Evolutionary conservation across 1,284 basidiomycete genomes (phyloP).

Genomic region (Wallemia ichthyophaga): DNA sequence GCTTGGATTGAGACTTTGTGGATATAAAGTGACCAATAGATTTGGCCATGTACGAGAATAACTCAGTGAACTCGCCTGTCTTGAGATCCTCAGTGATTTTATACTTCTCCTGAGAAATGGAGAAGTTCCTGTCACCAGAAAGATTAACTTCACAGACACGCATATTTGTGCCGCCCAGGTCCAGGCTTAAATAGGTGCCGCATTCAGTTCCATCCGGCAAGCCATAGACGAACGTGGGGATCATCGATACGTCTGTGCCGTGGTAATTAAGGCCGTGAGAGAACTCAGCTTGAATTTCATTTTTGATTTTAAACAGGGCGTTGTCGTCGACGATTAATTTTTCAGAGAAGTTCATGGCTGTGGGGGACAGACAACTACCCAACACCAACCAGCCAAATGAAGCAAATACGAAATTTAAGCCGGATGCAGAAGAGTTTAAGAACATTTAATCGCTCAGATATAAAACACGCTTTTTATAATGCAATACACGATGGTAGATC

Average conservation of each 20-base stretch:
- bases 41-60: conserved; percentile 88
- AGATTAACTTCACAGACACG: conserved; percentile 79
- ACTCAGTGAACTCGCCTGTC: conserved; percentile 45
- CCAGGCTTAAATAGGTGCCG: conserved; percentile 74
- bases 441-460: not conserved
- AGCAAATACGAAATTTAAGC: too few species aligned
- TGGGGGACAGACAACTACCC: too few species aligned
- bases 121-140: conserved; percentile 63
- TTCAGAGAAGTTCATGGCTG: not conserved
- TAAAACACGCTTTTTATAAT: not conserved
- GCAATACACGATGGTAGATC: not conserved
- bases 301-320: not conserved
- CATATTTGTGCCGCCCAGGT: conserved; percentile 81
- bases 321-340: not conserved
- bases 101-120: conserved; percentile 72
- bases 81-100: conserved; percentile 68
- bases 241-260: not conserved
- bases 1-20: conserved; percentile 3
- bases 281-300: not conserved
- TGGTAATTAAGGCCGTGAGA: not conserved
- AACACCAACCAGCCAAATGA: too few species aligned
- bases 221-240: conserved; percentile 1
- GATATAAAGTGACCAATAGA: conserved; percentile 69
- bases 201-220: conserved; percentile 10
- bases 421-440: not conserved